phyloP scores from a whole-genome alignment of 768 basidiomycete species.

The Dioszegia hungarica region DNA sequence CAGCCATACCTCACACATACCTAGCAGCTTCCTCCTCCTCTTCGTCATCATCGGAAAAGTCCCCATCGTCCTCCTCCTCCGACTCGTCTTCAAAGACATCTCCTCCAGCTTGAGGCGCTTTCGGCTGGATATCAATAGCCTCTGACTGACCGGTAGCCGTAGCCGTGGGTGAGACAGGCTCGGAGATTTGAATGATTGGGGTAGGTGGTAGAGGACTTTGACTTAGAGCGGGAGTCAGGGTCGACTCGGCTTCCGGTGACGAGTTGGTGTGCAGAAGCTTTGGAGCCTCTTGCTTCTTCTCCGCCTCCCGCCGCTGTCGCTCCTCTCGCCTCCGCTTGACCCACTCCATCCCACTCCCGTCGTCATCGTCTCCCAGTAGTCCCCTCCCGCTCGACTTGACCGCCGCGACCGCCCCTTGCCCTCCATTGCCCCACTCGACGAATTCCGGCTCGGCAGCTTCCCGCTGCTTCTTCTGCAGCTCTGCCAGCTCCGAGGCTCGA shows the following conservation, averaged over 20 bases:
- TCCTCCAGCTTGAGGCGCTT: background rate
- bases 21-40: slow-evolving; percentile 21
- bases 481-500: slow-evolving; percentile 34
- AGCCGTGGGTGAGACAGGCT: slow-evolving; percentile 6
- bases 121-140: background rate
- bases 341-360: slow-evolving; percentile 85
- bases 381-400: background rate
- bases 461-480: slow-evolving; percentile 17
- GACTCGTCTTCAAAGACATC: slow-evolving; percentile 33
- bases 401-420: slow-evolving; percentile 56
- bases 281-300: slow-evolving; percentile 15
- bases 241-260: background rate
- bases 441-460: slow-evolving; percentile 64
- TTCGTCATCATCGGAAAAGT: slow-evolving; percentile 24
- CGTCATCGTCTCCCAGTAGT: slow-evolving; percentile 64
- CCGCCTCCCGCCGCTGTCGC: slow-evolving; percentile 51
- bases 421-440: slow-evolving; percentile 71
- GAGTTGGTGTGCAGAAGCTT: background rate
- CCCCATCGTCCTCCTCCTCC: slow-evolving; percentile 31
- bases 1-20: background rate
- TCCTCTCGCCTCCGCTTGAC: slow-evolving; percentile 61
- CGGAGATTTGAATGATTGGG: slow-evolving; percentile 32
- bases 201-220: slow-evolving; percentile 23
- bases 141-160: slow-evolving; percentile 2
- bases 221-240: slow-evolving; percentile 19